Evolutionary conservation across 352 stramenopile genomes (phyloP), one percentile per base, ranked within the genome.

Genomic region (Globisporangium nodosum): DNA sequence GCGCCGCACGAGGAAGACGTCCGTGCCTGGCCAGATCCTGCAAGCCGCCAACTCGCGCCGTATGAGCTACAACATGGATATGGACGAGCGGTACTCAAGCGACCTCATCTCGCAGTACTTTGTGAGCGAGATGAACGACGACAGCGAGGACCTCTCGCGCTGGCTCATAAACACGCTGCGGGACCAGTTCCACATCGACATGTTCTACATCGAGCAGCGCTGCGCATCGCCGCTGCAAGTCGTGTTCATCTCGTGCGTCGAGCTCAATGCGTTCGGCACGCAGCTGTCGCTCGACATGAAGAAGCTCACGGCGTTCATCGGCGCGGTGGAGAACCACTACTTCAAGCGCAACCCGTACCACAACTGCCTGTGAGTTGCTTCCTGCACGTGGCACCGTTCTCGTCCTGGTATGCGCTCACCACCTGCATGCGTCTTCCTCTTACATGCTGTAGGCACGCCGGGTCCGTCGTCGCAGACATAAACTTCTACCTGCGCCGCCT

Each of bases 261-360:
- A 86, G 60, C 64, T 78, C 31, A 87, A 86, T 53, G 65, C 72
- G 9, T 70, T 86, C n/a, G 57, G 67, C 3, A 52, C 62, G 24
- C 61, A 64, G n/a, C 66, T 88, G n/a, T 58, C 63, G n/a, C 64
- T 86, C 33, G 61, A 85, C 33, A 71, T 81, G 48, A 56, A 66
- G 15, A 84, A 83, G 37, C 53, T 85, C 13, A 24, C 55, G 27
- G 60, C 58, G 30, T 85, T 90, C 63, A 71, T 69, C 21, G 73
- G 53, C 1, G 71, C 70, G 21, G 64, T 90, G n/a, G 76, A 89
- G 50, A 76, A 73, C n/a, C 73, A 78, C 31, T 89, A 86, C 56
- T 71, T 76, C 45, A 76, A 70, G 37, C 71, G 71, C 40, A 90
- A 90, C 57, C 75, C 78, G 40, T 90, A 88, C 56, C 81, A 90